Evolutionary conservation across 805 yeast species (phyloP), one percentile per base, ranked within the genome.

Genomic region (Cyberlindnera amylophila): DNA sequence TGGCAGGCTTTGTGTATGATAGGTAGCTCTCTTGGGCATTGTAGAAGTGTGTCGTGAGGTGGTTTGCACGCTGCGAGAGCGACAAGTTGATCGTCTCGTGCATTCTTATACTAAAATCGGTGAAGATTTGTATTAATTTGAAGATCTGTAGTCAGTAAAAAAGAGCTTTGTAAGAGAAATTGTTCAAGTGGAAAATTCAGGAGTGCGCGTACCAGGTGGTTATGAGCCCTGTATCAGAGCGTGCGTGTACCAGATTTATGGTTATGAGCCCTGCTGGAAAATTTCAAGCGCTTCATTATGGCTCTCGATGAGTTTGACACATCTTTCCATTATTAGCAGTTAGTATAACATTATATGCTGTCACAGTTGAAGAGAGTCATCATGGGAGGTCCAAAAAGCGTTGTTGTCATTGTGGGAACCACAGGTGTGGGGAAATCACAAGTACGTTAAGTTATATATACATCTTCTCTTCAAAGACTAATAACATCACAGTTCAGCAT

Each of bases 371-470:
- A 27, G n/a, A 11, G 30, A 12, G 5, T 47, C 3, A 37, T 52
- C 4, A 53, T 52, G 55, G 47, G 55, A 5, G 43, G 33, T 3
- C 44, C 50, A 14, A 58, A 55, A 44, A 71, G 69, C 42, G 61
- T 86, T 5, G 71, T 85, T 21, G 79, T 87, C 13, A 75, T 86
- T 14, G 84, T 86, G 4, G 99, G 99, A 0, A 90, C 96, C 28
- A 91, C 99, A 0, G 99, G 98, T 0, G 97, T 89, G 11, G 99
- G 99, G 0, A 91, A 91, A 58, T 90, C 97, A 0, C 88, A 79
- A 71, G 75, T 86, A 43, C 74, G 87, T 24, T 16, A 11, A 14
- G 10, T 19, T 15, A 13, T n/a, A 14, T 19, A 18, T 12, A 26
- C 10, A 2, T 13, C n/a, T 13, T 8, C n/a, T 11, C 11, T n/a